Evolutionary conservation across 164 flowering plant species (phyloP), one percentile per base, ranked within the genome.

Genomic region (Kalanchoe fedtschenkoi): DNA sequence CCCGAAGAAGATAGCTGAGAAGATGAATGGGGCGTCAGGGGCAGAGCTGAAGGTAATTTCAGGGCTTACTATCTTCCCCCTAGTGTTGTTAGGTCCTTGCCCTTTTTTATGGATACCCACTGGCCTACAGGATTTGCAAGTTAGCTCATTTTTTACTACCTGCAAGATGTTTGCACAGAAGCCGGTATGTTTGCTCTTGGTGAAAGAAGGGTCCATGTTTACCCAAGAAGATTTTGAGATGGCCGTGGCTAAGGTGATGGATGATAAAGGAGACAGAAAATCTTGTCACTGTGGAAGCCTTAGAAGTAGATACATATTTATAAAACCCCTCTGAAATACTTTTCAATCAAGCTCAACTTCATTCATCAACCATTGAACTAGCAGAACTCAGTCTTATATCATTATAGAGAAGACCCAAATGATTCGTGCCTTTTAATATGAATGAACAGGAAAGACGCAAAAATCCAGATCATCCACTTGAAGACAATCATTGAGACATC

Each of bases 241-340:
- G 98, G 98, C 97, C 3, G 98, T 93, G 56, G 97, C 98, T 3
- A 93, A 93, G 84, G 98, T 93, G 22, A 92, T 92, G 98, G n/a
- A n/a, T n/a, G n/a, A 92, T 88, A 86, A 92, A 92, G 70, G 98
- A 92, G 62, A 88, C 87, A 92, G 78, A 92, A 89, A 72, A 92
- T 88, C 82, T 86, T 92, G 97, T 93, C 98, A 0, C 65, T 93
- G 62, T 77, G 96, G 54, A 93, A 90, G 84, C 78, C 90, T 24
- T 90, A 96, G 98, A 93, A 93, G 78, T 93, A 75, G 70, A 66
- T 5, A 32, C 4, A n/a, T n/a, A n/a, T n/a, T n/a, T n/a, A n/a
- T n/a, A n/a, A n/a, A n/a, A n/a, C n/a, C n/a, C n/a, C n/a, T n/a
- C n/a, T n/a, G n/a, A n/a, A n/a, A n/a, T n/a, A n/a, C n/a, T n/a